phyloP scores from a whole-genome alignment of 2,329 filamentous ascomycete species.

The Colletotrichum camelliae region DNA sequence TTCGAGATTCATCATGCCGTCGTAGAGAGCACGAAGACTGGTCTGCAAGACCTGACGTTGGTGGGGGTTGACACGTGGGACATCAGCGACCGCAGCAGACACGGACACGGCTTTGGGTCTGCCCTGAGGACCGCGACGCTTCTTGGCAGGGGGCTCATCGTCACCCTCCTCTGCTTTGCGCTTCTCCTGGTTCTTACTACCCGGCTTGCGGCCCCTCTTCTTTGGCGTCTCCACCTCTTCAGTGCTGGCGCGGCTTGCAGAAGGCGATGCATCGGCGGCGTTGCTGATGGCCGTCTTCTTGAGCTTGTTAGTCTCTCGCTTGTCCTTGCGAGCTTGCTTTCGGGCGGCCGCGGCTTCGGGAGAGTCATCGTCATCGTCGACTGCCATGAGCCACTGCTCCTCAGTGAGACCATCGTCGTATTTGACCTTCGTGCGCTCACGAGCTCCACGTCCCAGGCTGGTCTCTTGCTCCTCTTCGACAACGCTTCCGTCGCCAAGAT shows the following conservation, averaged over 20 bases:
- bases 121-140: slow-evolving; percentile 74
- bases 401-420: slow-evolving; percentile 98
- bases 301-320: slow-evolving; percentile 77
- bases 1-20: slow-evolving; percentile 83
- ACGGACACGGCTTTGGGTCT: slow-evolving; percentile 59
- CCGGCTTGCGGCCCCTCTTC: slow-evolving; percentile 85
- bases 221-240: slow-evolving; percentile 78
- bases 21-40: slow-evolving; percentile 78
- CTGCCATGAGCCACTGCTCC: slow-evolving; percentile 98
- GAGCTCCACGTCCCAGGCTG: slow-evolving; percentile 83
- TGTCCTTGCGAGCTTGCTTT: slow-evolving; percentile 85
- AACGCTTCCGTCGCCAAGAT: slow-evolving; percentile 84
- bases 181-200: slow-evolving; percentile 74
- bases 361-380: slow-evolving; percentile 94
- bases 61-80: slow-evolving; percentile 62
- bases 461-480: slow-evolving; percentile 80
- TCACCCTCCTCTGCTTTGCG: slow-evolving; percentile 85
- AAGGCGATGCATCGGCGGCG: slow-evolving; percentile 70
- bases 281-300: slow-evolving; percentile 51
- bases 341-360: slow-evolving; percentile 92
- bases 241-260: slow-evolving; percentile 80
- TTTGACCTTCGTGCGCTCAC: slow-evolving; percentile 91
- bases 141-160: slow-evolving; percentile 79
- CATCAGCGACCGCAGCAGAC: slow-evolving; percentile 34
- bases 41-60: slow-evolving; percentile 81